These are phyloP conservation scores for Aspergillus sp. DNA, from an alignment of 2,329 filamentous ascomycete species.

Conservation along the genomic window DNA sequence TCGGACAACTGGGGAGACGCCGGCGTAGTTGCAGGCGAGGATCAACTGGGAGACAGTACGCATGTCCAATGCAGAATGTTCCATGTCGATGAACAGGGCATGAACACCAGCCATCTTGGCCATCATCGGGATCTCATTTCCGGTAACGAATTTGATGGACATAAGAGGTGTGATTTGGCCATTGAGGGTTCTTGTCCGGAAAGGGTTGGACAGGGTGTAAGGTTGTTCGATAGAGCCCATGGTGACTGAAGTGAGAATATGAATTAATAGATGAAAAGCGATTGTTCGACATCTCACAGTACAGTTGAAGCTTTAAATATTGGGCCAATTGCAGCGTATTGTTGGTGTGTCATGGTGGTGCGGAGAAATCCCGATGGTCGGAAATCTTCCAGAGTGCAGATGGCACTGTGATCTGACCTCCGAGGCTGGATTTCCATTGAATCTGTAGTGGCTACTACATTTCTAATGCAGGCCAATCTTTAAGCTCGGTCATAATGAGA, in stretches of 20 bases:
- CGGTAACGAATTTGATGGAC: slow-evolving; percentile 28
- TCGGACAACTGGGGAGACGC: slow-evolving; percentile 40
- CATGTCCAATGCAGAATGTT: slow-evolving; percentile 38
- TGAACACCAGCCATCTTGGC: slow-evolving; percentile 39
- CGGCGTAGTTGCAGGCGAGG: slow-evolving; percentile 35
- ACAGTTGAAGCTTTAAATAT: too few relatives aligned
- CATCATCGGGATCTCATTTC: slow-evolving; percentile 35
- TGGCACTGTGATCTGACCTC: too few relatives aligned
- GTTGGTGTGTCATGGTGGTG: too few relatives aligned
- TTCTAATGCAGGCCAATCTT: too few relatives aligned
- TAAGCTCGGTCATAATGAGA: too few relatives aligned
- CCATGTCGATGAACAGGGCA: slow-evolving; percentile 43
- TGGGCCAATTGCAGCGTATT: too few relatives aligned
- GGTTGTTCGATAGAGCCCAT: slow-evolving; percentile 15
- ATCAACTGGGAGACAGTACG: slow-evolving; percentile 33
- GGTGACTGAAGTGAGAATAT: neutral
- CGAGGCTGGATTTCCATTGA: too few relatives aligned
- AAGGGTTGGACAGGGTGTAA: slow-evolving; percentile 20
- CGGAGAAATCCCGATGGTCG: too few relatives aligned
- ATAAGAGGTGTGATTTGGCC: slow-evolving; percentile 25
- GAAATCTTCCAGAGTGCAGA: too few relatives aligned
- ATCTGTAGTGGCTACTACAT: too few relatives aligned
- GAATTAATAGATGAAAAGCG: too few relatives aligned
- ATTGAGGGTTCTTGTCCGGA: slow-evolving; percentile 23
- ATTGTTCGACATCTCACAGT: too few relatives aligned